Evolutionary conservation across 2,329 filamentous ascomycete species (phyloP).

Genomic region (Rhytidhysteron rufulum): DNA sequence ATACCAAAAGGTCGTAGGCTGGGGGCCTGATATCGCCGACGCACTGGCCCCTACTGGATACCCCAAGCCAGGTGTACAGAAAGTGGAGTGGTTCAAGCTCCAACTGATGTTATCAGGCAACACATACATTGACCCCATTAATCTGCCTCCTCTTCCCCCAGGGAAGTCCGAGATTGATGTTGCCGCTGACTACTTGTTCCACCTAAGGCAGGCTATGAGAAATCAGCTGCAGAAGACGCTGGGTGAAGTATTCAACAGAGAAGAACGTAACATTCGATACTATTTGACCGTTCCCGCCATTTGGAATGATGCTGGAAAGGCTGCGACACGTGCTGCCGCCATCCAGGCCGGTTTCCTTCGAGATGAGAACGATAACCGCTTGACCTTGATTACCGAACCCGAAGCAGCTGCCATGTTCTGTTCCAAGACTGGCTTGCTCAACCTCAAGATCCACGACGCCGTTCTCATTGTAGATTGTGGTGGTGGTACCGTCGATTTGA

Average conservation of each 20-base stretch:
- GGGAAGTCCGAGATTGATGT: slow-evolving; percentile 99
- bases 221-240: slow-evolving; percentile 93
- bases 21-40: slow-evolving; percentile 97
- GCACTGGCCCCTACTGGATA: slow-evolving; percentile 95
- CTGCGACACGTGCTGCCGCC: slow-evolving; percentile 88
- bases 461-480: slow-evolving; percentile 97
- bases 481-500: slow-evolving; percentile 97
- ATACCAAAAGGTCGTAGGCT: slow-evolving; percentile 99
- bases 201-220: slow-evolving; percentile 94
- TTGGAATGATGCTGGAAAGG: slow-evolving; percentile 98
- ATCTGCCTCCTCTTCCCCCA: slow-evolving; percentile 91
- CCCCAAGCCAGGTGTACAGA: slow-evolving; percentile 95
- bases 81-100: slow-evolving; percentile 99
- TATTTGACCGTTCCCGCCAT: slow-evolving; percentile 98
- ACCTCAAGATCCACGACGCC: slow-evolving; percentile 98
- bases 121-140: slow-evolving; percentile 98
- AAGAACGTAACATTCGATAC: slow-evolving; percentile 96
- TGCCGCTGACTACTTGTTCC: slow-evolving; percentile 98
- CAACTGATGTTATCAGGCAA: slow-evolving; percentile 98
- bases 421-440: slow-evolving; percentile 91
- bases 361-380: slow-evolving; percentile 94
- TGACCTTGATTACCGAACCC: slow-evolving; percentile 92
- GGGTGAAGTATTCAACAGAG: slow-evolving; percentile 94
- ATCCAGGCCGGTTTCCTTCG: slow-evolving; percentile 96
- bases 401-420: slow-evolving; percentile 97